phyloP scores from a whole-genome alignment of 306 rosid genomes.

The Cucumis hystrix region DNA sequence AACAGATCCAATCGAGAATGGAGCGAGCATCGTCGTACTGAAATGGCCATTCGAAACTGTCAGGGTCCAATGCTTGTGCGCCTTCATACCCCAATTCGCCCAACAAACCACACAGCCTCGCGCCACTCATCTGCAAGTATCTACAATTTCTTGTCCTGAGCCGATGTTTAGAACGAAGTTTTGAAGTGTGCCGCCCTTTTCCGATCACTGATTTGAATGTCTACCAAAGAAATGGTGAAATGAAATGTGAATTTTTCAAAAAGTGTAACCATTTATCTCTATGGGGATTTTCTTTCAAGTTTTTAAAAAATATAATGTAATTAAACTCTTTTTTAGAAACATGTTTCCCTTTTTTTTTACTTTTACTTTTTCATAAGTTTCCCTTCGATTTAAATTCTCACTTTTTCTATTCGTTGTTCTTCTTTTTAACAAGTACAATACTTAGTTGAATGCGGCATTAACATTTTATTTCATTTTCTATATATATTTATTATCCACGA shows the following conservation, averaged over 20 bases:
- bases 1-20: slow-evolving; percentile 83
- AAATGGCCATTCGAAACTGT: slow-evolving; percentile 94
- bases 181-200: slow-evolving; percentile 3
- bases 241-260: background rate
- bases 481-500: too few relatives aligned
- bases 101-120: slow-evolving; percentile 44
- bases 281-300: background rate
- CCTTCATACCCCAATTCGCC: slow-evolving; percentile 61
- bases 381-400: too few relatives aligned
- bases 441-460: rapidly evolving
- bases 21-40: slow-evolving; percentile 85
- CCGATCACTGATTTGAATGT: background rate
- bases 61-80: slow-evolving; percentile 57
- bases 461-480: too few relatives aligned
- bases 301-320: too few relatives aligned
- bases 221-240: background rate
- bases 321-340: too few relatives aligned
- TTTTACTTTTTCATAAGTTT: too few relatives aligned
- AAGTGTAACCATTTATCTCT: background rate
- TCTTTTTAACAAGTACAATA: too few relatives aligned
- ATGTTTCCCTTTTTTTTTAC: too few relatives aligned
- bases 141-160: background rate
- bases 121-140: slow-evolving; percentile 42
- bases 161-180: background rate
- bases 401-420: too few relatives aligned